These are phyloP conservation scores for Phialemonium atrogriseum DNA, from an alignment of 2,329 filamentous ascomycete species.

Conservation along the genomic window DNA sequence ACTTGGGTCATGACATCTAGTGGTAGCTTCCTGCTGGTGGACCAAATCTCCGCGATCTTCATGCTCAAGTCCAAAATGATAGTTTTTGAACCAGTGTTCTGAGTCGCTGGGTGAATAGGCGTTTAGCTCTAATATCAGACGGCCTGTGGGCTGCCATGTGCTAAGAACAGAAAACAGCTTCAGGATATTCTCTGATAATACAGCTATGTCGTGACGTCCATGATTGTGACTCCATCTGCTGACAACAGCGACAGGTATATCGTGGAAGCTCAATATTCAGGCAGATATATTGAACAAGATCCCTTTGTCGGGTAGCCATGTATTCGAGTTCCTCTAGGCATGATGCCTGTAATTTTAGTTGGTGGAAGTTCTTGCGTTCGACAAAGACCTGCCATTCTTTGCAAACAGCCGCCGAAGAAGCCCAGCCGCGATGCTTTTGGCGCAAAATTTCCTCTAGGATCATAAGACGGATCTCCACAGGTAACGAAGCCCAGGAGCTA, in stretches of 20 bases:
- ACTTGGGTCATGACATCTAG: slow-evolving; percentile 17
- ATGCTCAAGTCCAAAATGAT: too few relatives aligned
- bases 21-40: too few relatives aligned
- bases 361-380: slow-evolving; percentile 19
- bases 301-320: slow-evolving; percentile 11
- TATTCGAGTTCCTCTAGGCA: slow-evolving; percentile 16
- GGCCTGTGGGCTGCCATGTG: slow-evolving; percentile 15
- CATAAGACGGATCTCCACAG: too few relatives aligned
- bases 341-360: slow-evolving; percentile 15
- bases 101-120: slow-evolving; percentile 24
- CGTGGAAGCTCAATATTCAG: slow-evolving; percentile 20
- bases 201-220: slow-evolving; percentile 2
- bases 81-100: slow-evolving; percentile 24
- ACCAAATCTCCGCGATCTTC: too few relatives aligned
- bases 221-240: background rate
- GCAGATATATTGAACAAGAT: slow-evolving; percentile 20
- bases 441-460: too few relatives aligned
- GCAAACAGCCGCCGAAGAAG: slow-evolving; percentile 23
- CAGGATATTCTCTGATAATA: slow-evolving; percentile 14
- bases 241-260: slow-evolving; percentile 16
- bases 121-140: slow-evolving; percentile 24
- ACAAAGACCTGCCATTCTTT: slow-evolving; percentile 25
- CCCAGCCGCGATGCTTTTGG: too few relatives aligned
- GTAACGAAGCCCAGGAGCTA: too few relatives aligned
- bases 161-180: slow-evolving; percentile 22